These are phyloP conservation scores for Calendula officinalis DNA, from an alignment of 129 eudicot genomes.

Conservation along the genomic window DNA sequence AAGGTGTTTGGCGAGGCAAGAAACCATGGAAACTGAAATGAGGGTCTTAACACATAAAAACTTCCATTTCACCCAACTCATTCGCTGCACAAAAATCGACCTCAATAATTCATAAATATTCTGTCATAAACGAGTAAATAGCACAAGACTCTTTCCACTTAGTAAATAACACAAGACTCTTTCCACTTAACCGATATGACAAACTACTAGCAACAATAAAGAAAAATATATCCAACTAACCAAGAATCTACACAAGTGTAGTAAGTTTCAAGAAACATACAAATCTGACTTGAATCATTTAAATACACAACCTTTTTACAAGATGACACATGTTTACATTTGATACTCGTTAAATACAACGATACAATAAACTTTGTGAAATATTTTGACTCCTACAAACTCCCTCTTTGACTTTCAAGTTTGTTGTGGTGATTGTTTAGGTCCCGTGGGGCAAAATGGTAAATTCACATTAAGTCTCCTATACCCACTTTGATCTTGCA, in stretches of 20 bases:
- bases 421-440: slow-evolving; percentile 11
- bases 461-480: slow-evolving; percentile 16
- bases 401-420: slow-evolving; percentile 23
- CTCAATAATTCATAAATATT: too few relatives aligned
- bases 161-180: slow-evolving; percentile 3
- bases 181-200: neutral
- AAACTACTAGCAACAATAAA: neutral
- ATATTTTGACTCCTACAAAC: neutral
- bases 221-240: neutral
- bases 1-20: too few relatives aligned
- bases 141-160: neutral
- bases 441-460: slow-evolving; percentile 7
- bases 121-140: neutral
- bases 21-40: too few relatives aligned
- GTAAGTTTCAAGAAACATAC: slow-evolving; percentile 13
- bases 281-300: slow-evolving; percentile 8
- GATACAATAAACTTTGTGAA: slow-evolving; percentile 17
- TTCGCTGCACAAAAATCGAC: too few relatives aligned
- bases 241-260: neutral
- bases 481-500: slow-evolving; percentile 2
- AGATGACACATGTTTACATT: slow-evolving; percentile 22
- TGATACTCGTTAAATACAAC: slow-evolving; percentile 19
- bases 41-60: too few relatives aligned
- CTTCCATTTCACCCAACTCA: too few relatives aligned
- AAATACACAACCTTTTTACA: slow-evolving; percentile 36